These are phyloP conservation scores for Monilinia vaccinii-corymbosi DNA, from an alignment of 2,329 filamentous ascomycete genomes.

Conservation along the genomic window DNA sequence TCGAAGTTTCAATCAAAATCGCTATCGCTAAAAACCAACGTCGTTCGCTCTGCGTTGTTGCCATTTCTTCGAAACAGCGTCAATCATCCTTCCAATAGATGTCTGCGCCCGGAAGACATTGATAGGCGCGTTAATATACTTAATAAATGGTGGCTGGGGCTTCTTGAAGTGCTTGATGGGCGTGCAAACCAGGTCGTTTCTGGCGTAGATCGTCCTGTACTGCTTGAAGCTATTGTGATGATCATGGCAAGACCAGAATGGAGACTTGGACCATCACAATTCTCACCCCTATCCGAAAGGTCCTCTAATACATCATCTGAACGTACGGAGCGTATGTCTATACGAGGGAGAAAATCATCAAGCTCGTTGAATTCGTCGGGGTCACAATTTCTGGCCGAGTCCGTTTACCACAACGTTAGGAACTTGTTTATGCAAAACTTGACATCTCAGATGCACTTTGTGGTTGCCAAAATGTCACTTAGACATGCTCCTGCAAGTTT, in stretches of 20 bases:
- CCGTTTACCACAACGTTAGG: conserved; percentile 62
- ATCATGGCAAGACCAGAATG: conserved; percentile 67
- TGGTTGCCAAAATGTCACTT: conserved; percentile 65
- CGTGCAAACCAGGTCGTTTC: conserved; percentile 60
- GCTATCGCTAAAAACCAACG: conserved; percentile 58
- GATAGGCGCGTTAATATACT: conserved; percentile 58
- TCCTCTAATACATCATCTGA: conserved; percentile 25
- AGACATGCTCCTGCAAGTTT: conserved; percentile 45
- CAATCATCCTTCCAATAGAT: conserved; percentile 47
- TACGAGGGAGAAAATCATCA: conserved; percentile 31
- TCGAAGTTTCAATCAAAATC: conserved; percentile 63
- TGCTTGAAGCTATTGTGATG: conserved; percentile 58
- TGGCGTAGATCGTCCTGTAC: conserved; percentile 58
- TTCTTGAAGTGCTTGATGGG: conserved; percentile 60
- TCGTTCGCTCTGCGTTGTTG: conserved; percentile 53
- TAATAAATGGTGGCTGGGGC: conserved; percentile 67
- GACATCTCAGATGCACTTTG: conserved; percentile 59
- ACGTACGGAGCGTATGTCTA: conserved; percentile 19
- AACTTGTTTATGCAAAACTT: conserved; percentile 64
- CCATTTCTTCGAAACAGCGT: conserved; percentile 56
- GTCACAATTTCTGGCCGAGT: conserved; percentile 60
- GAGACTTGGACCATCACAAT: conserved; percentile 50
- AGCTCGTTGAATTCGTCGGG: conserved; percentile 48
- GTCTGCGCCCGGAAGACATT: conserved; percentile 56
- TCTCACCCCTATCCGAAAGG: conserved; percentile 41